A percentile compares a stretch with the other conserved stretches of the same genome.
phyloP scores from a whole-genome alignment of 192 early-diverging fungal genomes.

The Umbelopsis ramanniana region DNA sequence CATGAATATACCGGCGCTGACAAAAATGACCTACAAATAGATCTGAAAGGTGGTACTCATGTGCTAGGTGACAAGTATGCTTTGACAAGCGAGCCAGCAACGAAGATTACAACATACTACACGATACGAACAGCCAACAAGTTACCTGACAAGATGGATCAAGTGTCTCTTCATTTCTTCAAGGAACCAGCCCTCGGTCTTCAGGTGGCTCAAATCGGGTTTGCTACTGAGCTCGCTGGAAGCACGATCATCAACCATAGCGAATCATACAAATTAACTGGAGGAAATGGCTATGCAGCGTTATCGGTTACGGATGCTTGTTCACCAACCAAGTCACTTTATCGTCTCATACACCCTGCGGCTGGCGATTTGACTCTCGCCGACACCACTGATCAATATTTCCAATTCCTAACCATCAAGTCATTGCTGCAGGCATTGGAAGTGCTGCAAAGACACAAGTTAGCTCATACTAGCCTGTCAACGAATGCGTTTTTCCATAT shows the following conservation, averaged over 20 bases:
- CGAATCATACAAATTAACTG: not conserved
- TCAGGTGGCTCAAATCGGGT: not conserved
- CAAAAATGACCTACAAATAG: not conserved
- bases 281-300: not conserved
- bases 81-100: not conserved
- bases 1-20: not conserved
- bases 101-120: not conserved
- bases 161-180: constrained; percentile 3
- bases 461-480: not conserved
- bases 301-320: not conserved
- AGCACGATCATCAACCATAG: not conserved
- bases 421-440: not conserved
- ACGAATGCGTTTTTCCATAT: not conserved
- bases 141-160: not conserved
- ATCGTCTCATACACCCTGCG: not conserved
- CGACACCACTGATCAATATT: constrained; percentile 3
- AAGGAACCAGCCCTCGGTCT: not conserved
- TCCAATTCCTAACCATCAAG: constrained; percentile 9
- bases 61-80: not conserved
- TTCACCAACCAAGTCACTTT: not conserved
- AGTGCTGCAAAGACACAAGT: not conserved
- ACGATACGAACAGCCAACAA: not conserved
- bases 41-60: not conserved
- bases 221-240: not conserved
- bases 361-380: not conserved